Conservation (phyloP, 2,329 filamentous ascomycete genomes). For the Penicillium sp. region DNA sequence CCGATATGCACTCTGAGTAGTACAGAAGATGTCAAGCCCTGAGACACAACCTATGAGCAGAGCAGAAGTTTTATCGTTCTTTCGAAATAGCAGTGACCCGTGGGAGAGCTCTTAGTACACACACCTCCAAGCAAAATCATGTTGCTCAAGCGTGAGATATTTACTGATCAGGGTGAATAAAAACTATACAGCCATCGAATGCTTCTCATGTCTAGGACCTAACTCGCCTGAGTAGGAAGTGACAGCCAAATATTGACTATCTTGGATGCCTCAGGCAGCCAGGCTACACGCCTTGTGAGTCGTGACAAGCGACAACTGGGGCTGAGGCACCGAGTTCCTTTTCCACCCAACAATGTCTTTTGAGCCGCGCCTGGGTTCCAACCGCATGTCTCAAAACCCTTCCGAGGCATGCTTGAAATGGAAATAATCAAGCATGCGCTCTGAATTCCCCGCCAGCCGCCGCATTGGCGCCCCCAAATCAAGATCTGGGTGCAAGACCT, state of each 20-base stretch:
- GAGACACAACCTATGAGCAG: no score
- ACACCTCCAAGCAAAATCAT: no score
- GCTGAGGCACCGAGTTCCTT: neutral
- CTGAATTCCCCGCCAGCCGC: neutral
- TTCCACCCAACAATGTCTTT: neutral
- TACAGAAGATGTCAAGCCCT: no score
- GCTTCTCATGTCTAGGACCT: no score
- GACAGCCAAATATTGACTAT: no score
- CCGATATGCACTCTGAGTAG: constrained; percentile 34
- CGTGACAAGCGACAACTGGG: neutral
- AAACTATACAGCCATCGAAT: no score
- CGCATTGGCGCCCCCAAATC: constrained; percentile 17
- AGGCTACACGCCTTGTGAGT: neutral
- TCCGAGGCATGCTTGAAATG: neutral
- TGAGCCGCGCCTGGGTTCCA: neutral
- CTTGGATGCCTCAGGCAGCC: neutral
- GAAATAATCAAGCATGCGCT: neutral
- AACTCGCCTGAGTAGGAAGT: no score
- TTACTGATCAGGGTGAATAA: no score
- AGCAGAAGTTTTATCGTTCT: neutral
- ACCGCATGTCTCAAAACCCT: neutral
- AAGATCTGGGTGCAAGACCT: constrained; percentile 20
- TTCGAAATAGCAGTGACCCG: neutral
- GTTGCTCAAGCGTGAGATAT: no score
- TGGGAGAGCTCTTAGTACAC: no score